phyloP scores from a whole-genome alignment of 352 stramenopile genomes.

The Globisporangium barbulae region DNA sequence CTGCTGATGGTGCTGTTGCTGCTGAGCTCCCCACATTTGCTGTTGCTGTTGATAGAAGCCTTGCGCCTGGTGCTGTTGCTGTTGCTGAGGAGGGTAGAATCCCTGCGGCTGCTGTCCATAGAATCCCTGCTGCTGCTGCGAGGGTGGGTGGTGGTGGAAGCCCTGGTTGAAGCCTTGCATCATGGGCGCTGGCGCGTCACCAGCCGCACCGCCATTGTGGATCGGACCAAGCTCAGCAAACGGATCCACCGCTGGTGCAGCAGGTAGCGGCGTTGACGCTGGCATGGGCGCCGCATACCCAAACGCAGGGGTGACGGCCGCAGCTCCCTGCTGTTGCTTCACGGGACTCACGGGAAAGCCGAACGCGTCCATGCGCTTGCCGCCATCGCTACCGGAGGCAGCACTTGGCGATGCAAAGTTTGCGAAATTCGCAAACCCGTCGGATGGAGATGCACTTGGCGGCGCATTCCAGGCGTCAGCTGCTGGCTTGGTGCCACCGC shows the following conservation, averaged over 20 bases:
- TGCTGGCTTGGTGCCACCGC: slow-evolving; percentile 15
- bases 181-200: background rate
- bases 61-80: slow-evolving; percentile 11
- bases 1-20: slow-evolving; percentile 3
- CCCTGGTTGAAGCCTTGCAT: slow-evolving; percentile 17
- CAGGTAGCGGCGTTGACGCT: slow-evolving; percentile 7
- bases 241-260: slow-evolving; percentile 35
- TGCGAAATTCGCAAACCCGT: slow-evolving; percentile 62
- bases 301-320: slow-evolving; percentile 17
- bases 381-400: slow-evolving; percentile 2
- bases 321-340: slow-evolving; percentile 27
- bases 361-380: slow-evolving; percentile 48
- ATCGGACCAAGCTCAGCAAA: slow-evolving; percentile 40
- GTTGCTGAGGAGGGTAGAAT: slow-evolving; percentile 23
- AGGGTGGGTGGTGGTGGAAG: slow-evolving; percentile 11
- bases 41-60: slow-evolving; percentile 31
- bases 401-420: slow-evolving; percentile 44
- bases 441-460: slow-evolving; percentile 19
- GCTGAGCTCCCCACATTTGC: slow-evolving; percentile 30
- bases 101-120: slow-evolving; percentile 15
- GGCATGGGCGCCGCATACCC: slow-evolving; percentile 30
- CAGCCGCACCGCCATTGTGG: background rate
- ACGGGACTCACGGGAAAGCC: slow-evolving; percentile 47
- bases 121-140: slow-evolving; percentile 20
- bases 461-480: slow-evolving; percentile 9